Evolutionary conservation across 768 basidiomycete species (phyloP), one percentile per base, ranked within the genome.

Genomic region (Rhodosporidiobolus sp.): DNA sequence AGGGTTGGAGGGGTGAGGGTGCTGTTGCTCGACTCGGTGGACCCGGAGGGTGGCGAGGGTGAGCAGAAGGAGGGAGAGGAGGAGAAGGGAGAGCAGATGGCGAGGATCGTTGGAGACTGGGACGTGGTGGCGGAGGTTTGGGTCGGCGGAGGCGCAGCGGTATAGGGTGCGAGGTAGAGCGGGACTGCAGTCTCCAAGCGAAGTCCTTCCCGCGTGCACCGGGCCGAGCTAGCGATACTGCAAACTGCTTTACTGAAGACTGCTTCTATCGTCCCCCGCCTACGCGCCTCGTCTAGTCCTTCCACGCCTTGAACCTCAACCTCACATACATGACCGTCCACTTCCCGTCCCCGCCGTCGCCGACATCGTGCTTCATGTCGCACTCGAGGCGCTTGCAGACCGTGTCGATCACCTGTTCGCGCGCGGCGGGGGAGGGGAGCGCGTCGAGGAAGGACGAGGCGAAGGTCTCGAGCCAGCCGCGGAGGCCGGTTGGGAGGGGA

Each of bases 321-420:
- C 91, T 83, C 72, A 86, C 86, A 77, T 90, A 91, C 85, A 91
- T 86, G 82, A 90, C 82, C 43, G 85, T 81, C 89, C 89, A 90
- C 19, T 84, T 10, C 38, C 26, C 53, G 30, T 53, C 35, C 20
- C 60, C 84, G 24, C 88, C 79, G 61, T 65, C 57, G 24, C 56
- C 60, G 0, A 26, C 28, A 17, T 45, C 24, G 54, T 74, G 69
- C 50, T 63, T 54, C 49, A 75, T 63, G 52, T 76, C 72, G 49
- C 70, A 49, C 53, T 73, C 63, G 32, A 70, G 48, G 19, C 65
- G 24, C 26, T 65, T 49, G 59, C 78, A 78, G 10, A 80, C 74
- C 55, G 79, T 77, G 45, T 84, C 84, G 14, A 89, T 87, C 53
- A 91, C 86, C 62, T 82, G 82, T 32, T 83, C 82, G 0, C 87